Conservation (phyloP, 352 stramenopile species). For the Pythium chondricola region DNA sequence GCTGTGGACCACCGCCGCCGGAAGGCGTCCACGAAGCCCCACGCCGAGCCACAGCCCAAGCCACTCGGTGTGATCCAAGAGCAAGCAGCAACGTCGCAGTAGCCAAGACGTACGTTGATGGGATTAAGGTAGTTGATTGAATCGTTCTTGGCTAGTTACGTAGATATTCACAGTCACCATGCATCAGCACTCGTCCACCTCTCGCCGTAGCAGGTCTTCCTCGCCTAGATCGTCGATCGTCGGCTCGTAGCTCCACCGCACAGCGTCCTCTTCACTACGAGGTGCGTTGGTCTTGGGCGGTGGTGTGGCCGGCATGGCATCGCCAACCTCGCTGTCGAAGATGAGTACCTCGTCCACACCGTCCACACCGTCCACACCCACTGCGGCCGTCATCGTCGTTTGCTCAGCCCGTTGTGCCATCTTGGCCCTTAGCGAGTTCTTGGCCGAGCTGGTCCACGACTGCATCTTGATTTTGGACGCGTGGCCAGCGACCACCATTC, state of each 20-base stretch:
- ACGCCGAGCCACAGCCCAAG: too few species aligned
- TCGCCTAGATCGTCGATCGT: conserved; percentile 14
- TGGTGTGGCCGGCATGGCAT: background rate
- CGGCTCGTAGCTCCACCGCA: conserved; percentile 4
- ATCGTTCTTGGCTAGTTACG: too few species aligned
- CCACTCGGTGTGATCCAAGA: too few species aligned
- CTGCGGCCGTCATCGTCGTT: background rate
- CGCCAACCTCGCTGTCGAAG: background rate
- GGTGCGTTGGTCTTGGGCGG: background rate
- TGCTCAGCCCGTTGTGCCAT: conserved; percentile 17
- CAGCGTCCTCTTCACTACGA: background rate
- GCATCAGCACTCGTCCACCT: conserved; percentile 21
- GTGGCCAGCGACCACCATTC: conserved; percentile 11
- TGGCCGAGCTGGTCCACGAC: conserved; percentile 13
- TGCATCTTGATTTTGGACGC: conserved; percentile 21
- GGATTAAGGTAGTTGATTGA: too few species aligned
- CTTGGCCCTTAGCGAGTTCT: conserved; percentile 14
- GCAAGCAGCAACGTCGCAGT: too few species aligned
- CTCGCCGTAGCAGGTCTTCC: conserved; percentile 14
- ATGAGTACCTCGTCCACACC: background rate
- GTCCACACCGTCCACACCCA: background rate
- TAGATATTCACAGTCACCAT: too few species aligned
- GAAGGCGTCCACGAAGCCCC: too few species aligned
- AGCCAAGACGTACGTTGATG: too few species aligned
- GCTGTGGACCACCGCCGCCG: too few species aligned